Conservation (phyloP, 306 rosid species). For the Cyclanthera cordifolia region DNA sequence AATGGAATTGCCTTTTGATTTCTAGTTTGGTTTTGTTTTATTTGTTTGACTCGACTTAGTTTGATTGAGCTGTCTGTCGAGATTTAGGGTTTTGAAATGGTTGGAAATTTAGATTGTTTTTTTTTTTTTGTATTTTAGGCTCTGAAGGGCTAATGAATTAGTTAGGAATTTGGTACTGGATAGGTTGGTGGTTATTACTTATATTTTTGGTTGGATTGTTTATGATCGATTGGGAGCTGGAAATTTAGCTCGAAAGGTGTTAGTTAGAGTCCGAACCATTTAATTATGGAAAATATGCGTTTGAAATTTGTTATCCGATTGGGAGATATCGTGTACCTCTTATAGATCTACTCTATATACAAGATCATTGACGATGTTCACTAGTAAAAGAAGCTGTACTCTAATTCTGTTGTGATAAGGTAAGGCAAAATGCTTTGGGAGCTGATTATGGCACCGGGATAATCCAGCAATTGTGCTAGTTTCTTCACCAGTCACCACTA, state of each 20-base stretch:
- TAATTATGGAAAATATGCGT: not conserved
- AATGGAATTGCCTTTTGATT: not conserved
- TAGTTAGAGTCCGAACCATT: not conserved
- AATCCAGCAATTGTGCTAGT: not conserved
- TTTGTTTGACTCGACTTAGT: not conserved
- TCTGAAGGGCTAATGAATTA: not conserved
- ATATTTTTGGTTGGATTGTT: not conserved
- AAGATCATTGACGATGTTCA: not conserved
- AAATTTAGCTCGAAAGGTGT: not conserved
- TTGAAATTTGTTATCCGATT: not conserved
- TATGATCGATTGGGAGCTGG: not conserved
- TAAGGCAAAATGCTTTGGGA: not conserved
- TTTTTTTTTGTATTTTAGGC: not conserved
- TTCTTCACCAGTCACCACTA: not conserved
- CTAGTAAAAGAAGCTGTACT: not conserved
- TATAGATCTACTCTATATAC: constrained; percentile 2
- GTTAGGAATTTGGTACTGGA: not conserved
- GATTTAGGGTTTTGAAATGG: constrained; percentile 17
- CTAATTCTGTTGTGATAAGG: not conserved
- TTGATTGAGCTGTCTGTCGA: not conserved
- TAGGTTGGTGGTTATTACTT: constrained; percentile 3
- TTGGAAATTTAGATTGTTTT: constrained; percentile 1
- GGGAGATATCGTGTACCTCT: not conserved
- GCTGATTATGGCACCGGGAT: not conserved
- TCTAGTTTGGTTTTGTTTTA: not conserved